Conservation (phyloP, 2,329 filamentous ascomycete species). For the Apiospora saccharicola region DNA sequence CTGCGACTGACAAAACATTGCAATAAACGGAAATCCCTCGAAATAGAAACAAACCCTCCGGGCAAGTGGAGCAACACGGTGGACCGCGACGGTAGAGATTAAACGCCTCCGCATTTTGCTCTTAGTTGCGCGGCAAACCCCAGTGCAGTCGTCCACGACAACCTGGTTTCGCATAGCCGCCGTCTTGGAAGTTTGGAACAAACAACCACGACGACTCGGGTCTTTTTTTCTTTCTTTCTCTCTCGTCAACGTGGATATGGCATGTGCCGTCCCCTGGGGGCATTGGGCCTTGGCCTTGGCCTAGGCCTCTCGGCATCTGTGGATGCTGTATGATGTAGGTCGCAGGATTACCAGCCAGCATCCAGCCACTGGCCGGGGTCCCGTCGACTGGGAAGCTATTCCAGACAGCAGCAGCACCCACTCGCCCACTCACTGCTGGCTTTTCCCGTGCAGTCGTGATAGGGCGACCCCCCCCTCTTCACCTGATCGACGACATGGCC, state of each 20-base stretch:
- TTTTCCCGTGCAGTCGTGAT: background rate
- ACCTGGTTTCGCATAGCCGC: background rate
- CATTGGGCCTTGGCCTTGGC: background rate
- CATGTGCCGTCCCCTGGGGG: background rate
- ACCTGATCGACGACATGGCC: background rate
- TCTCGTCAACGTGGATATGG: background rate
- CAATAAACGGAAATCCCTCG: background rate
- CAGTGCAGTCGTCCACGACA: background rate
- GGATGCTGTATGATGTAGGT: background rate
- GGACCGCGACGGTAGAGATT: background rate
- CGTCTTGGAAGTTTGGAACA: background rate
- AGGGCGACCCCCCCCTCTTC: background rate
- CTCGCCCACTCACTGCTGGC: no score
- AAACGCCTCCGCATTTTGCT: background rate
- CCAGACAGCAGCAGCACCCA: background rate
- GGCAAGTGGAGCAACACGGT: background rate
- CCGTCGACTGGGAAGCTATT: background rate
- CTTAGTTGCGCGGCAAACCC: background rate
- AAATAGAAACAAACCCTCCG: background rate
- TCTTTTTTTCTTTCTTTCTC: background rate
- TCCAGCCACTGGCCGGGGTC: background rate
- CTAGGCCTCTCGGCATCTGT: background rate
- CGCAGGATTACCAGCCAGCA: slow-evolving; percentile 1
- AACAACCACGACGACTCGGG: background rate
- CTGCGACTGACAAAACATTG: no score